A percentile compares a stretch with the other conserved stretches of the same genome.
Evolutionary conservation across 148 eudicot genomes (phyloP).

Genomic region (Gaultheria prostrata): DNA sequence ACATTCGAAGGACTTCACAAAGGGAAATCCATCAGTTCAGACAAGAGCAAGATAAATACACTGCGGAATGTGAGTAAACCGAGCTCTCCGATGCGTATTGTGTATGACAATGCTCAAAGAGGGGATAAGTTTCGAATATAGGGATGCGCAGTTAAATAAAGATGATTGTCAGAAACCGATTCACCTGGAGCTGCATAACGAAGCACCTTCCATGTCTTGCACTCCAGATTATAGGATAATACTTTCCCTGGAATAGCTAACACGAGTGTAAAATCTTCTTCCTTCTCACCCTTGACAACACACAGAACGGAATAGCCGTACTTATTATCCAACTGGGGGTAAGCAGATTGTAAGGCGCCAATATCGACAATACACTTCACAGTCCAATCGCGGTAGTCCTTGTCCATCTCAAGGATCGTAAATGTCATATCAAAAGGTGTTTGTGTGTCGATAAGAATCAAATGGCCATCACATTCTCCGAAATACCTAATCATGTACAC

Average conservation of each 20-base stretch:
- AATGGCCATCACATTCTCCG: not conserved
- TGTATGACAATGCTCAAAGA: not conserved
- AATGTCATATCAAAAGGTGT: not conserved
- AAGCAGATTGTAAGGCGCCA: not conserved
- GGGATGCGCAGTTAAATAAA: not conserved
- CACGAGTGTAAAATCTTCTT: not conserved
- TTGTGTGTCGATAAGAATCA: not conserved
- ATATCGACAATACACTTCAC: not conserved
- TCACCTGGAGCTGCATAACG: not conserved
- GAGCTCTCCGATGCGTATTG: too few species aligned
- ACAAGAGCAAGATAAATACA: too few species aligned
- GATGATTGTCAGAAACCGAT: not conserved
- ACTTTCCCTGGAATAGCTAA: not conserved
- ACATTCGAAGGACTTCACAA: too few species aligned
- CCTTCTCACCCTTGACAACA: not conserved
- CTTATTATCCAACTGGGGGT: not conserved
- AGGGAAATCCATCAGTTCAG: too few species aligned
- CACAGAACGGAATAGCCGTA: not conserved
- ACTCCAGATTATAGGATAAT: not conserved
- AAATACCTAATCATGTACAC: not conserved
- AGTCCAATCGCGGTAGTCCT: not conserved
- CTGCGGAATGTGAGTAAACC: too few species aligned
- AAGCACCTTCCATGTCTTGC: not conserved
- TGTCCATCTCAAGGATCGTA: not conserved
- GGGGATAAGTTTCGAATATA: not conserved